phyloP scores from a whole-genome alignment of 1,284 basidiomycete genomes.

The Papiliotrema fonsecae region DNA sequence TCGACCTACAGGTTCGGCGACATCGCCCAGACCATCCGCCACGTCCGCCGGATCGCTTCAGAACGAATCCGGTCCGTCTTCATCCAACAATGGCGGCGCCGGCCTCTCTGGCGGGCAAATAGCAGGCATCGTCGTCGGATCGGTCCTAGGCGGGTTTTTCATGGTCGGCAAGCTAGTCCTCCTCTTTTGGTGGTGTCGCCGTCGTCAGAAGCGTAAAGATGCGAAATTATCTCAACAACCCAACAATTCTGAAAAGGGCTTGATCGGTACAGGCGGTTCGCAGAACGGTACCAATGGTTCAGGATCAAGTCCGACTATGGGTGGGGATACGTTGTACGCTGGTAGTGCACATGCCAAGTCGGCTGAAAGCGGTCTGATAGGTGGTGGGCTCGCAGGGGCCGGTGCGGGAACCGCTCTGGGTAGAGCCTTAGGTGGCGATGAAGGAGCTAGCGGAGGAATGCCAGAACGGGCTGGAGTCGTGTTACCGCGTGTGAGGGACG shows the following conservation, averaged over 20 bases:
- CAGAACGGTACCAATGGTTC: conserved; percentile 9
- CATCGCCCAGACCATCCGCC: conserved; percentile 14
- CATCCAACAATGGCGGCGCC: too few relatives aligned
- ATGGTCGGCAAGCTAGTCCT: conserved; percentile 30
- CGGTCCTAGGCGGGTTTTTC: conserved; percentile 37
- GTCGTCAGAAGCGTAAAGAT: conserved; percentile 12
- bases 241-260: conserved; percentile 30
- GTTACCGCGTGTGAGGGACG: conserved; percentile 35
- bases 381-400: conserved; percentile 3
- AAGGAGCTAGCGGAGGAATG: conserved; percentile 3
- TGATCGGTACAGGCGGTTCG: conserved; percentile 12
- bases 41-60: conserved; percentile 6
- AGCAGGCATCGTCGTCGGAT: conserved; percentile 42
- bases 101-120: conserved; percentile 34
- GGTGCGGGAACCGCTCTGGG: conserved; percentile 2
- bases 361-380: conserved; percentile 4
- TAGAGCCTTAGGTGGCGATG: conserved; percentile 3
- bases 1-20: conserved; percentile 10
- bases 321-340: conserved; percentile 15
- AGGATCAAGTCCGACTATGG: conserved; percentile 34
- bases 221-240: not conserved
- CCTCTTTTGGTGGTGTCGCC: conserved; percentile 24
- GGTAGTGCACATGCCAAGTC: conserved; percentile 2
- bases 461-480: conserved; percentile 26
- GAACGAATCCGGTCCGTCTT: conserved; percentile 3